Percentiles rank a stretch among this genome's conserved stretches.
phyloP scores from a whole-genome alignment of 495 filamentous ascomycete genomes.

The Penicilliopsis zonata region DNA sequence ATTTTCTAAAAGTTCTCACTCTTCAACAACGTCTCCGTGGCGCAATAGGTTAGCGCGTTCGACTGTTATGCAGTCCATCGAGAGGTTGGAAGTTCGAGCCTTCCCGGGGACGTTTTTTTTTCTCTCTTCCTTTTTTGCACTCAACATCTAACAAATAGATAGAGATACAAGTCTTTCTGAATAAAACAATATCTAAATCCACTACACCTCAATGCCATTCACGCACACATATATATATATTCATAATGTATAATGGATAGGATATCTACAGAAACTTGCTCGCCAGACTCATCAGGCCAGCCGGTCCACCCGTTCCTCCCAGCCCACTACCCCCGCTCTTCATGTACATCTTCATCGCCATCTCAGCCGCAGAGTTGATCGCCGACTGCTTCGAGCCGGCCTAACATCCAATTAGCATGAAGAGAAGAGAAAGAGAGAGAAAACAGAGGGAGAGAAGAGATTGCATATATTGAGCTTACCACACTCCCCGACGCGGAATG shows the following conservation, averaged over 20 bases:
- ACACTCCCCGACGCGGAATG: conserved; percentile 33
- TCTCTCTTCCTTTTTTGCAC: neutral
- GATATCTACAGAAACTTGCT: conserved; percentile 45
- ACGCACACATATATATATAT: too few relatives aligned
- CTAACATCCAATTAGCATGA: conserved; percentile 6
- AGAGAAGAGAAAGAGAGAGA: conserved; percentile 2
- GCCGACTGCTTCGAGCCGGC: conserved; percentile 48
- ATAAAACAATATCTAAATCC: too few relatives aligned
- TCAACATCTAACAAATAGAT: conserved; percentile 2
- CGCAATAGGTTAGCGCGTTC: too few relatives aligned
- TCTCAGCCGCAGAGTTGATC: conserved; percentile 46
- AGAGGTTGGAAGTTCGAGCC: too few relatives aligned
- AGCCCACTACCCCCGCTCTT: conserved; percentile 41
- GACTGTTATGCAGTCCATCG: too few relatives aligned
- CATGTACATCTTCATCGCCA: conserved; percentile 61
- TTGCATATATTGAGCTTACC: conserved; percentile 18
- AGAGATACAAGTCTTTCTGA: too few relatives aligned
- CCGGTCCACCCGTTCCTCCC: conserved; percentile 31
- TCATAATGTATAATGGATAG: conserved; percentile 5
- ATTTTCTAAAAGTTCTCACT: too few relatives aligned
- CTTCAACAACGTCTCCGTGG: too few relatives aligned
- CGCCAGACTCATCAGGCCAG: conserved; percentile 44
- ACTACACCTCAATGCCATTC: too few relatives aligned
- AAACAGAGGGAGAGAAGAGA: conserved; percentile 3
- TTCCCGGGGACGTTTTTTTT: too few relatives aligned